These are phyloP conservation scores for Elaeagnus macrophylla DNA, from an alignment of 306 rosid genomes.

Conservation along the genomic window DNA sequence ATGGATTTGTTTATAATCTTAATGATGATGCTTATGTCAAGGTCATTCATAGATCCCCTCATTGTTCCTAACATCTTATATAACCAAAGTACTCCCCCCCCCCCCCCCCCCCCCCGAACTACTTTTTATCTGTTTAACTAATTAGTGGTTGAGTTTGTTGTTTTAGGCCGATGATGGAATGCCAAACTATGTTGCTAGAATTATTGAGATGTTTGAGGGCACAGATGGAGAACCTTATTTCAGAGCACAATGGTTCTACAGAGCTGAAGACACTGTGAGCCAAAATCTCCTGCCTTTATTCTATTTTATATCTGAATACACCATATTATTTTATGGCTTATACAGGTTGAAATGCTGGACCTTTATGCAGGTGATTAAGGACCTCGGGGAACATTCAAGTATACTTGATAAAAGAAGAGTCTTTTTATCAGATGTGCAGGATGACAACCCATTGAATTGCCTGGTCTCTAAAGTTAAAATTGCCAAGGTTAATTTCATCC, in stretches of 20 bases:
- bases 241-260: conserved; percentile 73
- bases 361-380: conserved; percentile 40
- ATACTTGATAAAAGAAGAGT: conserved; percentile 52
- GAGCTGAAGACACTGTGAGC: conserved; percentile 71
- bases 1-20: conserved; percentile 35
- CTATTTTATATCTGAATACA: neutral
- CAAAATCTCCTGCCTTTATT: neutral
- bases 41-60: conserved; percentile 24
- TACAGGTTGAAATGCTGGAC: neutral
- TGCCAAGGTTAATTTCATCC: conserved; percentile 9
- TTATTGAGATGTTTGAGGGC: conserved; percentile 62
- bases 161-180: conserved; percentile 48
- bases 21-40: conserved; percentile 62
- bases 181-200: conserved; percentile 40
- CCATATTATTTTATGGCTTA: neutral
- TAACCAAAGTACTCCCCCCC: too few relatives aligned
- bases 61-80: neutral
- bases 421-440: conserved; percentile 59
- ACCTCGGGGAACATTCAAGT: conserved; percentile 18
- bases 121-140: neutral
- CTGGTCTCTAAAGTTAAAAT: conserved; percentile 9
- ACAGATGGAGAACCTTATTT: conserved; percentile 40
- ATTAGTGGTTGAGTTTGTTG: neutral
- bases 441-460: conserved; percentile 61
- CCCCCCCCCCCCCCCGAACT: too few relatives aligned